Evolutionary conservation across 345 rosid genomes (phyloP), one percentile per base, ranked within the genome.

Genomic region (Gossypium anomalum): DNA sequence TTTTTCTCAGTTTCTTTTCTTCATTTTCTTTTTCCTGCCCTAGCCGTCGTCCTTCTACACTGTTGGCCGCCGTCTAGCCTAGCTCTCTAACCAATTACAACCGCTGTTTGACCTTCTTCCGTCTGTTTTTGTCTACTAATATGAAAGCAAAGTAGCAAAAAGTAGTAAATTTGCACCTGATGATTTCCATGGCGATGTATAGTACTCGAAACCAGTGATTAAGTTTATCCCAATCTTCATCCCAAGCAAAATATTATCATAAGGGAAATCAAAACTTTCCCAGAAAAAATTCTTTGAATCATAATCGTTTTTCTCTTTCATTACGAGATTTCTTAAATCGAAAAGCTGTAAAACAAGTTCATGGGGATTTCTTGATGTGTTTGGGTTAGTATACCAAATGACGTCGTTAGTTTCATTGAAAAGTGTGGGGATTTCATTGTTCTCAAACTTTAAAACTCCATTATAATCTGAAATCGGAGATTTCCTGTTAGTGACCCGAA

Each of bases 221-320:
- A 76, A 68, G 62, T 86, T 82, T 79, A 76, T 77, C 8, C 93
- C 93, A 2, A 86, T 2, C 70, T 83, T 86, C 87, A 86, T 85
- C 7, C 82, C 86, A 0, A 89, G 82, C 22, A 89, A 70, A 23
- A 89, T 41, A 3, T 84, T 82, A 29, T 86, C 82, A 1, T 81
- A 60, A 2, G 82, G 83, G 51, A 82, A 61, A 78, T 87, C 89
- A 59, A 86, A 89, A 70, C 89, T 87, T 82, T 89, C 89, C 92
- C 90, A 87, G 9, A 82, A 20, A 48, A 25, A 58, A 34, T 41
- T 53, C 22, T 25, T 68, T 11, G 57, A n/a, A 43, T 22, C 60
- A 2, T 49, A 13, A 12, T 49, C 71, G 56, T 52, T 63, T 27
- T 23, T 44, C 43, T 51, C 51, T 49, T n/a, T 53, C 27, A 64